Evolutionary conservation across 257 asterid genomes (phyloP), one percentile per base, ranked within the genome.

Genomic region (Penstemon eatonii): DNA sequence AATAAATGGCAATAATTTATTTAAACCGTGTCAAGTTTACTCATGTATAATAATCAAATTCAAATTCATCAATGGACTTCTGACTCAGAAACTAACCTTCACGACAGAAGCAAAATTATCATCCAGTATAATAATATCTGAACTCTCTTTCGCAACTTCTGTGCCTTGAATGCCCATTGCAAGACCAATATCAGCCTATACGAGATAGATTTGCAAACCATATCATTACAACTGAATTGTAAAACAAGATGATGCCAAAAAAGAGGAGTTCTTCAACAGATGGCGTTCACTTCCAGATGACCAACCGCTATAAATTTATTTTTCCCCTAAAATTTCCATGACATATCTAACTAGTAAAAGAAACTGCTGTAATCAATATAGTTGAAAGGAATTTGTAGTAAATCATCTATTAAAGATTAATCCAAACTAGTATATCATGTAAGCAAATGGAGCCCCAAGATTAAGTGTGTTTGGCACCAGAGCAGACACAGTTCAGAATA

Each of bases 111-210:
- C 73, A 81, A 93, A 93, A 76, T 93, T 85, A 68, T 93, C 99
- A 66, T 93, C 99, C 84, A 93, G 46, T 76, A 93, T 93, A 66
- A 93, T 93, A 73, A 93, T 93, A 79, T 93, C 99, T 11, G 99
- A 88, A 78, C 99, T 93, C 82, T 93, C 99, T 79, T 93, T 93
- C 4, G 99, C 99, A 38, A 93, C 99, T 85, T 93, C 97, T 38
- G 99, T 93, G 77, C 99, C 99, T 79, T 82, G 88, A 60, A 90
- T 93, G 66, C 99, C 99, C 99, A 93, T 93, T 55, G 99, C 96
- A 75, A 93, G 96, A 70, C 99, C 99, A 67, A 93, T 90, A 82
- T 93, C 97, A 65, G 99, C 96, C 99, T 93, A 69, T 69, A 75
- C 36, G 54, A 77, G 50, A 75, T 36, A 57, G 41, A 76, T 76